Conservation (phyloP, 768 basidiomycete genomes). For the Pisolithus albus region DNA sequence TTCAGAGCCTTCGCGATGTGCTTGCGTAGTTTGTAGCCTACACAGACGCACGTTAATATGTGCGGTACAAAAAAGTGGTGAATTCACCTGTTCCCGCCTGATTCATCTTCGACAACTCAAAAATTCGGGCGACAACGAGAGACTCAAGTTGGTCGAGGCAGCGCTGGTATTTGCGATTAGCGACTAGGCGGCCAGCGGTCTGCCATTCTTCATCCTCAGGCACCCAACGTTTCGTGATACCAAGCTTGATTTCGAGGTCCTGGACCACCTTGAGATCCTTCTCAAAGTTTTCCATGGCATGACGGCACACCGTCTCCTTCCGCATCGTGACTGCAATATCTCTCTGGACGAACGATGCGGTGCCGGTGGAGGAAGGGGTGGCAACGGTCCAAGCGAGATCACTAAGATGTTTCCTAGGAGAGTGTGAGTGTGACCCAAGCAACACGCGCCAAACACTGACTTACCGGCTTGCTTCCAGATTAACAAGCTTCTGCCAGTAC, state of each 20-base stretch:
- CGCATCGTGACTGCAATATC: background rate
- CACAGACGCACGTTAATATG: background rate
- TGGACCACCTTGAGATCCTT: slow-evolving; percentile 5
- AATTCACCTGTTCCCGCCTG: slow-evolving; percentile 10
- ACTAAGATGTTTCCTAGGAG: background rate
- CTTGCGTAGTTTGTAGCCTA: background rate
- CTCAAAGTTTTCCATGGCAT: slow-evolving; percentile 9
- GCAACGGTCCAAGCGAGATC: background rate
- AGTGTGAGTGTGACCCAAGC: background rate
- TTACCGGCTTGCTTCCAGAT: background rate
- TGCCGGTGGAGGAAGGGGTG: no score
- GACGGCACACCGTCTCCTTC: slow-evolving; percentile 7
- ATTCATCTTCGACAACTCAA: slow-evolving; percentile 19
- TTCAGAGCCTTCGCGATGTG: no score
- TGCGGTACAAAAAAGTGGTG: background rate
- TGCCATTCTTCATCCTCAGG: slow-evolving; percentile 5
- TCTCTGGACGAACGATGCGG: no score
- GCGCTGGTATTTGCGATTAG: slow-evolving; percentile 2
- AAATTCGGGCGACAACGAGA: slow-evolving; percentile 9
- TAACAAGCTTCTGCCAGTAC: slow-evolving; percentile 9
- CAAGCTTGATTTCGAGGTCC: slow-evolving; percentile 6
- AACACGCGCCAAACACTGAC: background rate
- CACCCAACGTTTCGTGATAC: background rate
- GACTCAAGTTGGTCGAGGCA: slow-evolving; percentile 12
- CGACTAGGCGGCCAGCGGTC: background rate